Percentiles rank a stretch among this genome's conserved stretches.
phyloP scores from a whole-genome alignment of 2,329 filamentous ascomycete species.

The Aspergillus alliaceus region DNA sequence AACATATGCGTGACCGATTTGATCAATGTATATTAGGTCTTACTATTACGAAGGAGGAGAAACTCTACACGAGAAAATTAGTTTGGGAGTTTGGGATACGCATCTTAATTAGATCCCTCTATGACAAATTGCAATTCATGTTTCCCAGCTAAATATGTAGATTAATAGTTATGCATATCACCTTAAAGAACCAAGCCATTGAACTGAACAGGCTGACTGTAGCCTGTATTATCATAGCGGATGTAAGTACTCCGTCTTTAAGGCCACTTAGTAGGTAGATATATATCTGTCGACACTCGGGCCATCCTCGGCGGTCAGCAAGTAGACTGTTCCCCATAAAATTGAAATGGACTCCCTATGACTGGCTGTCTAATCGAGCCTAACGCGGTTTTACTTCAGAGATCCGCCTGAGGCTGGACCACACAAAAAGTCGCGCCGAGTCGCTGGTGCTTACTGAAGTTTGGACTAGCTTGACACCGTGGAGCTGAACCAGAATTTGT shows the following conservation, averaged over 20 bases:
- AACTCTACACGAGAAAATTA: not conserved
- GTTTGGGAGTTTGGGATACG: not conserved
- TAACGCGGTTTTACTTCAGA: not conserved
- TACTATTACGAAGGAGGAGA: not conserved
- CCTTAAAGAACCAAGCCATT: not conserved
- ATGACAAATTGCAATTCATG: not conserved
- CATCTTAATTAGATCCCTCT: not conserved
- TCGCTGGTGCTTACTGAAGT: not conserved
- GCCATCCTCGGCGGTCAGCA: not conserved
- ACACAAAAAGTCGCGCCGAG: not conserved
- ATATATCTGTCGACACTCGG: not conserved
- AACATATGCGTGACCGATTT: not conserved
- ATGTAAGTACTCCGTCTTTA: not conserved
- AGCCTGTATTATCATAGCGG: not conserved
- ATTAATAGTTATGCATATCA: not conserved
- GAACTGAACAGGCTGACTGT: not conserved
- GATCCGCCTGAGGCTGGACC: not conserved
- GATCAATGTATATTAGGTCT: not conserved
- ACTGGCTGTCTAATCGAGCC: not conserved
- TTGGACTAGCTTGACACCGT: not conserved
- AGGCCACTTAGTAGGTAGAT: no score
- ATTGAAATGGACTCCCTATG: not conserved
- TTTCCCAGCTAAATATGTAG: not conserved
- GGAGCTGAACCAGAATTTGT: not conserved
- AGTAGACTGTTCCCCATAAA: not conserved